Evolutionary conservation across 768 basidiomycete species (phyloP), one percentile per base, ranked within the genome.

Genomic region (Pisolithus marmoratus): DNA sequence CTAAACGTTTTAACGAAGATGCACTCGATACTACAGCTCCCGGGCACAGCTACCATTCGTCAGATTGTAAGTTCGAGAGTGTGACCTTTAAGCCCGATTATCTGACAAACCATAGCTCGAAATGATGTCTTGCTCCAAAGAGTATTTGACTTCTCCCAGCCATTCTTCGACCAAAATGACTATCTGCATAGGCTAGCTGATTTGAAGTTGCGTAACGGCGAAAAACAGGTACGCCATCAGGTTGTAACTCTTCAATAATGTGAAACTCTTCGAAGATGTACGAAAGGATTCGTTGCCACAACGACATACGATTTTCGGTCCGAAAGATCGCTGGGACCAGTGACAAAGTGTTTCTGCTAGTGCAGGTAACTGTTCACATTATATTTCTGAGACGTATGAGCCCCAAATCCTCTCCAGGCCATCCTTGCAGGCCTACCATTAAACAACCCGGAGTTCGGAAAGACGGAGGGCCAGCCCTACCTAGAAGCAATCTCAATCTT

Each of bases 321-420:
- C 83, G 82, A 66, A 90, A 83, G 56, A 69, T 85, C 5, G 84
- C 85, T 42, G 83, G 77, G 55, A 77, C 84, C 0, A 66, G 74
- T 4, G 90, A 95, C 64, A 95, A 95, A 64, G 76, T 89, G 9
- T 84, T 89, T 64, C 63, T 94, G 6, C 70, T 93, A 38, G 81
- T 92, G 5, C 93, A 95, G 70, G 87, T 88, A 44, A 51, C 67
- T 40, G 36, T 23, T 22, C 11, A 5, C 5, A 54, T 46, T 24
- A 36, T 50, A 38, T 49, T 22, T 4, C 34, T 8, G 24, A 45
- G 17, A n/a, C 29, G 19, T 19, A 19, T 46, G 26, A 42, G 40
- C 49, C 51, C 58, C 24, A 62, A 41, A 38, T 48, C 43, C 36
- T 23, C 29, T 42, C 8, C 54, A 94, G 87, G 84, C 89, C 34